Evolutionary conservation across 805 yeast genomes (phyloP).

Genomic region (Kuraishia hungarica): DNA sequence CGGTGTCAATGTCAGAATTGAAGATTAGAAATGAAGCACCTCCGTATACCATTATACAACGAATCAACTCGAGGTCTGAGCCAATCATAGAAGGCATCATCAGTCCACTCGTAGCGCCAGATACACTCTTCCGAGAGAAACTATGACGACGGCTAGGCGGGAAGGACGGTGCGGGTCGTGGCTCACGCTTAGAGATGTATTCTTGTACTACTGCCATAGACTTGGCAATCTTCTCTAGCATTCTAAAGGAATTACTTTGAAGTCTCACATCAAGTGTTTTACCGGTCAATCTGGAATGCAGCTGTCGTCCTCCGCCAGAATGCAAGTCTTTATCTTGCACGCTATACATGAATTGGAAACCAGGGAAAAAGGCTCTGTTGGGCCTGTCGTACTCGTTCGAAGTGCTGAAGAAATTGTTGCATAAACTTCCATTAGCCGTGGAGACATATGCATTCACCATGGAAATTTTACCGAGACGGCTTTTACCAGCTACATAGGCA

Average conservation of each 20-base stretch:
- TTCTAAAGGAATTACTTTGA: slow-evolving; percentile 43
- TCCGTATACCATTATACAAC: slow-evolving; percentile 48
- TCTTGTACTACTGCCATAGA: slow-evolving; percentile 21
- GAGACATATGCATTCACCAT: slow-evolving; percentile 64
- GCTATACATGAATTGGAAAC: slow-evolving; percentile 49
- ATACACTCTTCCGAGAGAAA: not conserved
- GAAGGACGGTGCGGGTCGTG: not conserved
- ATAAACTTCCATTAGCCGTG: slow-evolving; percentile 52
- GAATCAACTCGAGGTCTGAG: slow-evolving; percentile 31
- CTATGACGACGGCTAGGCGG: not conserved
- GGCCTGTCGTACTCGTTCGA: slow-evolving; percentile 36
- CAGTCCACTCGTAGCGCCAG: not conserved
- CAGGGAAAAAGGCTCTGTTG: slow-evolving; percentile 63
- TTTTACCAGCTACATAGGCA: slow-evolving; percentile 57
- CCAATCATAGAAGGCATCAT: slow-evolving; percentile 2
- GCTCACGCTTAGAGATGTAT: not conserved
- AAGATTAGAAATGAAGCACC: slow-evolving; percentile 57
- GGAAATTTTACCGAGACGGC: slow-evolving; percentile 56
- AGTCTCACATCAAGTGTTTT: slow-evolving; percentile 62
- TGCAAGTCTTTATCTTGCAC: slow-evolving; percentile 9
- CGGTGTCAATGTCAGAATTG: slow-evolving; percentile 32
- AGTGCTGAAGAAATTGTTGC: slow-evolving; percentile 39
- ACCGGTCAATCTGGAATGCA: slow-evolving; percentile 50
- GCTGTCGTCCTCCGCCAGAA: slow-evolving; percentile 19
- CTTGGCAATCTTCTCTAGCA: slow-evolving; percentile 42